phyloP scores from a whole-genome alignment of 495 filamentous ascomycete genomes.

The Polyplosphaeria fusca region DNA sequence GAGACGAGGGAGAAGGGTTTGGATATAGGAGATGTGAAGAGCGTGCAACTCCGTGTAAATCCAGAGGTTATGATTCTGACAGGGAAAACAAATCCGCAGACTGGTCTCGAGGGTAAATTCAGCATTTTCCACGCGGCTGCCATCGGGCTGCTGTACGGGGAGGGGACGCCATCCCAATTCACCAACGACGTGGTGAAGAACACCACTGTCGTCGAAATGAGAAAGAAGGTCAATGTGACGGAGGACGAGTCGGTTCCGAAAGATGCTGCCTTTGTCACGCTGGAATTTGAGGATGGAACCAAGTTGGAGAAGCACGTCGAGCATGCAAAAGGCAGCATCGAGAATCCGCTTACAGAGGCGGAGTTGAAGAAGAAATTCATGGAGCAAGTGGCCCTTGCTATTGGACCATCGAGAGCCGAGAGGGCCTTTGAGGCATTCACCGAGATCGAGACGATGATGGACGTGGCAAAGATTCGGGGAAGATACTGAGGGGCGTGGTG shows the following conservation, averaged over 20 bases:
- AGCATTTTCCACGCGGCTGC: conserved; percentile 53
- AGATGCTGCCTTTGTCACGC: conserved; percentile 46
- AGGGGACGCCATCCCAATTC: conserved; percentile 51
- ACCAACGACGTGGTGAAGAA: conserved; percentile 47
- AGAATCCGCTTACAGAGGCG: neutral
- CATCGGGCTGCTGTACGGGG: conserved; percentile 50
- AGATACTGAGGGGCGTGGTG: neutral
- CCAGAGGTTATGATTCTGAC: conserved; percentile 54
- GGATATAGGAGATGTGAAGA: conserved; percentile 35
- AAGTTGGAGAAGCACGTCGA: conserved; percentile 46
- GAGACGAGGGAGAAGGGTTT: conserved; percentile 37
- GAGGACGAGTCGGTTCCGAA: conserved; percentile 42
- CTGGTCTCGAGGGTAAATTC: conserved; percentile 55
- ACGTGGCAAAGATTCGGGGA: neutral
- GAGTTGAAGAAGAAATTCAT: conserved; percentile 2
- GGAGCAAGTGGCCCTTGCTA: neutral
- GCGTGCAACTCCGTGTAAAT: conserved; percentile 45
- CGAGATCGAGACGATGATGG: neutral
- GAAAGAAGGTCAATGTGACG: conserved; percentile 46
- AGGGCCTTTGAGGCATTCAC: neutral
- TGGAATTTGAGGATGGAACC: conserved; percentile 41
- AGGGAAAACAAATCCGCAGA: conserved; percentile 49
- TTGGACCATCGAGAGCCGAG: neutral
- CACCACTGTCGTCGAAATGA: conserved; percentile 39
- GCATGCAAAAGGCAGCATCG: conserved; percentile 40